Evolutionary conservation across 1,139 yeast species (phyloP).

Genomic region (Nakaseomyces kungkrabaensis): DNA sequence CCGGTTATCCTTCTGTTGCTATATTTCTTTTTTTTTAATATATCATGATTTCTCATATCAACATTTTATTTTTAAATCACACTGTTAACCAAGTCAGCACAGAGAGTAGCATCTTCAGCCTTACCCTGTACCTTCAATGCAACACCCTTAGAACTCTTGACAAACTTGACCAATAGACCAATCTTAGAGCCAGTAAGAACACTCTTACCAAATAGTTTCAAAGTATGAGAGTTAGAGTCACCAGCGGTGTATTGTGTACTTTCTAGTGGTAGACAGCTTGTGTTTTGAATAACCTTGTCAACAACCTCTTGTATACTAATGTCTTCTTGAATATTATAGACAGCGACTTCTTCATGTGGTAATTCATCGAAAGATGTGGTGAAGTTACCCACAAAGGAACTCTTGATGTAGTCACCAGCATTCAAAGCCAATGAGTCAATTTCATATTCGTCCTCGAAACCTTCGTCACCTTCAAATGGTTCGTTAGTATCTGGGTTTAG

Average conservation of each 20-base stretch:
- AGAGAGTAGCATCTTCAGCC: conserved; percentile 47
- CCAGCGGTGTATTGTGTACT: conserved; percentile 60
- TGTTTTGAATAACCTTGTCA: conserved; percentile 42
- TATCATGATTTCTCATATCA: no score
- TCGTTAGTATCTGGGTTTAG: conserved; percentile 65
- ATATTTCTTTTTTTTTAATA: not conserved
- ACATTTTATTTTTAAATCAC: conserved; percentile 13
- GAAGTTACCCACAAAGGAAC: conserved; percentile 73
- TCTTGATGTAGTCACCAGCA: conserved; percentile 76
- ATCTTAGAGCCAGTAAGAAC: conserved; percentile 56
- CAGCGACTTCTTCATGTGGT: conserved; percentile 46
- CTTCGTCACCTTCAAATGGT: conserved; percentile 66
- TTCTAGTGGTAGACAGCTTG: conserved; percentile 56
- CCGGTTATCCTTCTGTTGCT: no score
- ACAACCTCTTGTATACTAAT: conserved; percentile 42
- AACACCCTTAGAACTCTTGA: conserved; percentile 60
- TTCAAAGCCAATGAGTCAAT: conserved; percentile 67
- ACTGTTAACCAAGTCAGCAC: conserved; percentile 40
- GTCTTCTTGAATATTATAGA: conserved; percentile 46
- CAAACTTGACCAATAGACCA: conserved; percentile 62
- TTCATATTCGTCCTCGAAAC: conserved; percentile 89
- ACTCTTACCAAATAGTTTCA: conserved; percentile 79
- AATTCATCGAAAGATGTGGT: conserved; percentile 67
- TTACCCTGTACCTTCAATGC: conserved; percentile 71
- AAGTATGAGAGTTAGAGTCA: conserved; percentile 52